phyloP scores from a whole-genome alignment of 139 green algal genomes.

The Spirogloea muscicola region DNA sequence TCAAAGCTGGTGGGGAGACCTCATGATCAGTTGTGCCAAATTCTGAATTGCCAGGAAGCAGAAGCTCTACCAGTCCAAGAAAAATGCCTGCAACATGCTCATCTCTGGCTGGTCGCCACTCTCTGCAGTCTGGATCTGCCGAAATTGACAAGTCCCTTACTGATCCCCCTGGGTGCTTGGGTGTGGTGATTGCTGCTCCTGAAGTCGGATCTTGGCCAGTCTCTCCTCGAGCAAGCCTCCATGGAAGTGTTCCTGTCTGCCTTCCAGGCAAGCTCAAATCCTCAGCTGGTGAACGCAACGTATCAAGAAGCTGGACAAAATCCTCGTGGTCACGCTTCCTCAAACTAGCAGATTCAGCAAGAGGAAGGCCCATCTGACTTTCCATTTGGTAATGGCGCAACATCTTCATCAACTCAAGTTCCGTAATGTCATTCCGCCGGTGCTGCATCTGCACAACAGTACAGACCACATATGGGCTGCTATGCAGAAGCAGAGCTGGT shows the following conservation, averaged over 20 bases:
- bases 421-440: not conserved
- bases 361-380: not conserved
- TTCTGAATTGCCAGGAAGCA: not conserved
- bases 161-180: no score
- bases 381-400: not conserved
- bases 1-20: no score
- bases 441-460: no score
- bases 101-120: constrained; percentile 5
- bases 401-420: not conserved
- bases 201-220: not conserved
- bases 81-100: not conserved
- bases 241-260: constrained; percentile 27
- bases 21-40: not conserved
- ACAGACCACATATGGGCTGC: no score
- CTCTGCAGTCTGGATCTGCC: no score
- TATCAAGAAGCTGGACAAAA: not conserved
- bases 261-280: constrained; percentile 4
- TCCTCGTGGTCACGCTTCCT: constrained; percentile 4
- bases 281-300: not conserved
- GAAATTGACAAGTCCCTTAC: no score
- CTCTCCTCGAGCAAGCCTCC: constrained; percentile 17
- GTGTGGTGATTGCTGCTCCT: no score
- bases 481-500: no score
- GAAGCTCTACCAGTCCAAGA: not conserved
- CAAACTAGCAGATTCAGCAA: no score